A percentile compares a stretch with the other conserved stretches of the same genome.
Conservation (phyloP, 2,329 filamentous ascomycete species). For the Fusarium sp. region DNA sequence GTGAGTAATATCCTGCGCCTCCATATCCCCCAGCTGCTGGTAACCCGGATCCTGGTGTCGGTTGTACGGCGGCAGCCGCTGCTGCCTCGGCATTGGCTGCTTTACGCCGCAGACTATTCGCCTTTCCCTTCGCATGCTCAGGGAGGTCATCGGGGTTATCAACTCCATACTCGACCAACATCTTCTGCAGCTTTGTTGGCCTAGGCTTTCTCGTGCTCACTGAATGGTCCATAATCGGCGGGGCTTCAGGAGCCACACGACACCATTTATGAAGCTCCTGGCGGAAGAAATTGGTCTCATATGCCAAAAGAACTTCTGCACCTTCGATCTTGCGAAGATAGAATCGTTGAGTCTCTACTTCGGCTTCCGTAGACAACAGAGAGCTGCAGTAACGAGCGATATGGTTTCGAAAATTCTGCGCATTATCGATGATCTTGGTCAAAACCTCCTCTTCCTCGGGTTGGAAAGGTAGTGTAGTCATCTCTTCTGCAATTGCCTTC, state of each 20-base stretch:
- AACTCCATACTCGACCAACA: constrained; percentile 90
- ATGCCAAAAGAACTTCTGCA: constrained; percentile 90
- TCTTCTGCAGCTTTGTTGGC: constrained; percentile 96
- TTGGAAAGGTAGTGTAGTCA: constrained; percentile 87
- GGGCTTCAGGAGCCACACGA: constrained; percentile 87
- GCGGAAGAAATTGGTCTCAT: constrained; percentile 98
- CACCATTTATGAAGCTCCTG: constrained; percentile 96
- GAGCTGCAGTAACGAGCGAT: constrained; percentile 86
- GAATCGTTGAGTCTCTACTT: constrained; percentile 91
- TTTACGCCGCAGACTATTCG: constrained; percentile 80
- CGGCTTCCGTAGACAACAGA: constrained; percentile 84
- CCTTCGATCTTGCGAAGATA: constrained; percentile 98
- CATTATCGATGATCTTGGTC: constrained; percentile 87
- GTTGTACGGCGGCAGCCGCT: constrained; percentile 55
- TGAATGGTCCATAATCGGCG: constrained; percentile 88
- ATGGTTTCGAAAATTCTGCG: constrained; percentile 86
- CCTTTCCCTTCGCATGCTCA: constrained; percentile 84
- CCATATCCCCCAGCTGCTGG: constrained; percentile 47
- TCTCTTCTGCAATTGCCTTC: constrained; percentile 86
- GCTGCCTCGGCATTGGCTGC: constrained; percentile 72
- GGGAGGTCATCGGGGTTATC: constrained; percentile 93
- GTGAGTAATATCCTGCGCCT: constrained; percentile 47
- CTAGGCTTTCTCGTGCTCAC: constrained; percentile 95
- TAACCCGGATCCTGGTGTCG: constrained; percentile 34
- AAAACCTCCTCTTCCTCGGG: constrained; percentile 94